Evolutionary conservation across 1,284 basidiomycete genomes (phyloP), one percentile per base, ranked within the genome.

Genomic region (Pseudozyma hubeiensis): DNA sequence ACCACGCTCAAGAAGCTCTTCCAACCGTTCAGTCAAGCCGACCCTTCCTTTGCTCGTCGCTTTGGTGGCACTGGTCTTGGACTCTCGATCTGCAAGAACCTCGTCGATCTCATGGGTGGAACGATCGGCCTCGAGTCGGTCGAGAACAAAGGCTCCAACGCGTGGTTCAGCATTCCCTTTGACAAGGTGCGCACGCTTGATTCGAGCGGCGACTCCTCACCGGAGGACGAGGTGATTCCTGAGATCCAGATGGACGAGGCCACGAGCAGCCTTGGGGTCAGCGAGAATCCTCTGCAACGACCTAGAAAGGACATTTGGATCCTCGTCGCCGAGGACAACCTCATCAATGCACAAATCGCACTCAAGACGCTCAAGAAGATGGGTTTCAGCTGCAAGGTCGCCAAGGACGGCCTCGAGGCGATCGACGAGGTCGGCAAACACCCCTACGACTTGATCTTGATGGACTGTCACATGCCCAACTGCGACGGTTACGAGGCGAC

Each of bases 1-100:
- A 62, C 65, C 16, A 78, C 79, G 6, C 62, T 85, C n/a, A 75
- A 78, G 31, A 73, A 75, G 31, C 79, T 85, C 17, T 85, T 85
- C 69, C 72, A 82, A 51, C 82, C 84, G 10, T 85, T 85, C 77
- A 77, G 75, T 44, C 80, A 81, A 35, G 80, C 80, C 14, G 80
- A 81, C 60, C 75, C 79, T 4, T 81, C 80, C 9, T 80, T 80
- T 24, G 79, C 80, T 2, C 64, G 80, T 44, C 75, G 78, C 17
- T 81, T 80, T 39, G 80, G 80, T 6, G 80, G 80, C 17, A 81
- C 79, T 0, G 80, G 84, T 73, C 65, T 85, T 9, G 76, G 84
- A 45, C 63, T 80, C 17, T 78, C 69, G 16, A 78, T 81, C 54
- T 77, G 64, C 48, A 81, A 82, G 53, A 76, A 75, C 30, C 65